These are phyloP conservation scores for Amphichorda felina DNA, from an alignment of 2,329 filamentous ascomycete genomes.

Conservation along the genomic window DNA sequence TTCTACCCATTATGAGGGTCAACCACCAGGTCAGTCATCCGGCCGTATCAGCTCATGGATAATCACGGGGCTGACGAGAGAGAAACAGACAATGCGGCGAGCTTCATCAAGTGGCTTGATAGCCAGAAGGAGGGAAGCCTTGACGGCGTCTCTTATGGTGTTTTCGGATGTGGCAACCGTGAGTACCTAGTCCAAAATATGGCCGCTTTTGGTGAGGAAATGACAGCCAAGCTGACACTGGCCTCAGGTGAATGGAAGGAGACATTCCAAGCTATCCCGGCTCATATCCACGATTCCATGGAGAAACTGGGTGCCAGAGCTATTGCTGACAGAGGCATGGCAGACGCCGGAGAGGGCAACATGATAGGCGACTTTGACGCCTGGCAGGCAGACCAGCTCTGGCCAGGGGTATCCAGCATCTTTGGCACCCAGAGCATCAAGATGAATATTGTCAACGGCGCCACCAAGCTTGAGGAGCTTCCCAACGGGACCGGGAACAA, in stretches of 20 bases:
- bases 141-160: too few relatives aligned
- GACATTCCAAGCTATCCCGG: conserved; percentile 59
- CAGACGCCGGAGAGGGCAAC: conserved; percentile 45
- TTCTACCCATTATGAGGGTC: conserved; percentile 62
- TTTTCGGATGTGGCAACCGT: too few relatives aligned
- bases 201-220: conserved; percentile 27
- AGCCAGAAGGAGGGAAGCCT: too few relatives aligned
- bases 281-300: conserved; percentile 43
- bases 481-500: too few relatives aligned
- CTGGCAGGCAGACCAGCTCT: conserved; percentile 51
- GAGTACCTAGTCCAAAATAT: too few relatives aligned
- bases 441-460: not conserved
- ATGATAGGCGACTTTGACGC: conserved; percentile 50
- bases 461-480: too few relatives aligned
- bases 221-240: too few relatives aligned
- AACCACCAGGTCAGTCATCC: too few relatives aligned
- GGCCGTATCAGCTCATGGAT: too few relatives aligned
- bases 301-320: conserved; percentile 19
- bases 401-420: too few relatives aligned
- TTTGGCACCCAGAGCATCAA: too few relatives aligned
- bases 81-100: conserved; percentile 60
- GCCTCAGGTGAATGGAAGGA: conserved; percentile 36
- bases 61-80: too few relatives aligned
- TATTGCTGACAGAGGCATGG: conserved; percentile 29
- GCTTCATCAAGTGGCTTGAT: conserved; percentile 59